Conservation (phyloP, 2,329 filamentous ascomycete genomes). For the Ceratocystis cacaofunesta region DNA sequence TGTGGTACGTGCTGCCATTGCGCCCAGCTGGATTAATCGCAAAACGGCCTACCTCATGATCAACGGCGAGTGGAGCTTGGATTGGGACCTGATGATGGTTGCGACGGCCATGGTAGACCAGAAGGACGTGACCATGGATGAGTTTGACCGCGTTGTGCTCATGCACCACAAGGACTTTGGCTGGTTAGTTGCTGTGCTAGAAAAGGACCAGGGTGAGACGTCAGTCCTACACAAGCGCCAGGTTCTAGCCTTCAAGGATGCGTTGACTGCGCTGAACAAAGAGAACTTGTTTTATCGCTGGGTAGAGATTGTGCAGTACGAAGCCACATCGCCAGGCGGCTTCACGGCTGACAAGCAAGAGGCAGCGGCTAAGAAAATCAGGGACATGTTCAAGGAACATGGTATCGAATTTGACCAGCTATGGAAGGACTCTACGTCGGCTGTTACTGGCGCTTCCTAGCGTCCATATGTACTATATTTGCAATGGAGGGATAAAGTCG, state of each 20-base stretch:
- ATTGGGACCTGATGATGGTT: conserved; percentile 66
- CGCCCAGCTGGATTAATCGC: conserved; percentile 47
- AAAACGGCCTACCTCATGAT: conserved; percentile 85
- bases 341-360: conserved; percentile 63
- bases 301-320: conserved; percentile 85
- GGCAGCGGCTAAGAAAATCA: conserved; percentile 57
- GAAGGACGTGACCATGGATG: conserved; percentile 39
- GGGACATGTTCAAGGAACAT: conserved; percentile 57
- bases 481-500: background rate
- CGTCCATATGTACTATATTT: conserved; percentile 19
- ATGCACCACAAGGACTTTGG: conserved; percentile 50
- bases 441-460: background rate
- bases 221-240: conserved; percentile 55
- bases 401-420: conserved; percentile 72
- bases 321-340: conserved; percentile 62
- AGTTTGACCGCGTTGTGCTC: conserved; percentile 56
- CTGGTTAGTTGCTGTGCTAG: conserved; percentile 39
- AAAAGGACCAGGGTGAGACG: conserved; percentile 43
- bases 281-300: conserved; percentile 82
- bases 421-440: conserved; percentile 48
- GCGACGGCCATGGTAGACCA: conserved; percentile 56
- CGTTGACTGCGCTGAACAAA: conserved; percentile 60
- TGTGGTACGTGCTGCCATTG: conserved; percentile 53
- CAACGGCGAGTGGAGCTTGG: conserved; percentile 73
- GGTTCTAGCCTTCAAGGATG: conserved; percentile 67